Base-by-base conservation (phyloP, 345 rosid genomes). In the Luvunga scandens region DNA sequence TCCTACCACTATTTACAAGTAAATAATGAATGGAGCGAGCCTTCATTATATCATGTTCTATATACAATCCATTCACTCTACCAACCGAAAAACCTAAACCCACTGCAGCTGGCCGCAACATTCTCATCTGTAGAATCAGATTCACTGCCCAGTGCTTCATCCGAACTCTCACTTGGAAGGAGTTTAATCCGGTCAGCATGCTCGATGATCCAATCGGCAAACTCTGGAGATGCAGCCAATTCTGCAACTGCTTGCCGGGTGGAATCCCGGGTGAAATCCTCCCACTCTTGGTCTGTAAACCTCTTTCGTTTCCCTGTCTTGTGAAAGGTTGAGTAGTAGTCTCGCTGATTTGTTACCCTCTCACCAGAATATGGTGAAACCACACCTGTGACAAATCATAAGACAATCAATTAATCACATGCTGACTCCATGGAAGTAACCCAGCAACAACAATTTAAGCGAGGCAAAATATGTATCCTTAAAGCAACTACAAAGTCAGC, bases 251-350 rank as follows among this genome's bases (percentile, higher is more conserved):
- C 94, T 56, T 85, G 75, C 39, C 84, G 82, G 25, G 97, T 93
- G 21, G 98, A 90, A 69, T 89, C 94, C 66, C 69, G 79, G 14
- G 94, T 90, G 55, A 94, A 89, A 81, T 92, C 94, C 62, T 91
- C 89, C 95, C 92, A 92, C 68, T 94, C 95, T 82, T 85, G 81
- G 84, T 90, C 84, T 0, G 97, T 80, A 76, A 90, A 68, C 86
- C 80, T 92, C 89, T 82, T 91, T 71, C 79, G 75, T 75, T 85
- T 85, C 0, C 85, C 88, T 7, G 87, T 88, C 77, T 75, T 86
- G 88, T 96, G 98, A 79, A 86, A 86, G 36, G 91, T 90, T 8
- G 99, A 96, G 66, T 91, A 91, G 85, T 81, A 90, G 84, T 87
- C 83, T 80, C 68, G 83, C 48, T 71, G 67, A 39, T 79, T 70